A percentile compares a stretch with the other conserved stretches of the same genome.
phyloP scores from a whole-genome alignment of 495 filamentous ascomycete species.

The Aspergillus homomorphus region DNA sequence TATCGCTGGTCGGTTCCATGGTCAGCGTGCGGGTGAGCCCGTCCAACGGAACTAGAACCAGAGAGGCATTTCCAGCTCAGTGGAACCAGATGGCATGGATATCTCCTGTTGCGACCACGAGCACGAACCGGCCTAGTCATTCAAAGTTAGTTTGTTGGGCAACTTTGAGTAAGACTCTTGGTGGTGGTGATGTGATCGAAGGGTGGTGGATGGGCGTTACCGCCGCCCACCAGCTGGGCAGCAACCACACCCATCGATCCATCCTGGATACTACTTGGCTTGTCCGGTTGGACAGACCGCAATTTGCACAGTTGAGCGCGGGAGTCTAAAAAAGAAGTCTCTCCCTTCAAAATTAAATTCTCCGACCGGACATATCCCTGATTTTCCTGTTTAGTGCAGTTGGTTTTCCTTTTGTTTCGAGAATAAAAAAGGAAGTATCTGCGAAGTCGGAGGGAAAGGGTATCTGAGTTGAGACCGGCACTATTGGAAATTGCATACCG shows the following conservation, averaged over 20 bases:
- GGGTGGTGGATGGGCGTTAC: slow-evolving; percentile 39
- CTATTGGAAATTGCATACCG: neutral
- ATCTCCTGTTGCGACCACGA: slow-evolving; percentile 5
- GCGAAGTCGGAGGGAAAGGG: neutral
- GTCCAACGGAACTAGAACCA: neutral
- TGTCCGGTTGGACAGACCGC: slow-evolving; percentile 36
- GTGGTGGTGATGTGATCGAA: too few species aligned
- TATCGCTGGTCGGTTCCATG: slow-evolving; percentile 10
- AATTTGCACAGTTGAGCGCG: slow-evolving; percentile 23
- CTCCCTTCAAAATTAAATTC: neutral
- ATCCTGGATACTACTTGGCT: too few species aligned
- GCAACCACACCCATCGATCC: slow-evolving; percentile 29
- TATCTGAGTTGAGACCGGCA: neutral
- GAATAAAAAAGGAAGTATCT: slow-evolving; percentile 5
- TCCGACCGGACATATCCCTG: neutral
- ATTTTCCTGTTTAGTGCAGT: neutral
- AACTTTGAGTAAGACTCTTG: slow-evolving; percentile 12
- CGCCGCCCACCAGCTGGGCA: slow-evolving; percentile 39
- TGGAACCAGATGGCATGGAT: slow-evolving; percentile 13
- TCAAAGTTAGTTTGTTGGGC: slow-evolving; percentile 32
- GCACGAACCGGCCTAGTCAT: slow-evolving; percentile 9
- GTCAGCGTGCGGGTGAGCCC: slow-evolving; percentile 10
- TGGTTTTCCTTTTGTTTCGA: too few species aligned
- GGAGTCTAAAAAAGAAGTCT: slow-evolving; percentile 4
- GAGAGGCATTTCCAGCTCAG: slow-evolving; percentile 4